Conservation (phyloP, 2,329 filamentous ascomycete species). For the Ophiostoma sp. region DNA sequence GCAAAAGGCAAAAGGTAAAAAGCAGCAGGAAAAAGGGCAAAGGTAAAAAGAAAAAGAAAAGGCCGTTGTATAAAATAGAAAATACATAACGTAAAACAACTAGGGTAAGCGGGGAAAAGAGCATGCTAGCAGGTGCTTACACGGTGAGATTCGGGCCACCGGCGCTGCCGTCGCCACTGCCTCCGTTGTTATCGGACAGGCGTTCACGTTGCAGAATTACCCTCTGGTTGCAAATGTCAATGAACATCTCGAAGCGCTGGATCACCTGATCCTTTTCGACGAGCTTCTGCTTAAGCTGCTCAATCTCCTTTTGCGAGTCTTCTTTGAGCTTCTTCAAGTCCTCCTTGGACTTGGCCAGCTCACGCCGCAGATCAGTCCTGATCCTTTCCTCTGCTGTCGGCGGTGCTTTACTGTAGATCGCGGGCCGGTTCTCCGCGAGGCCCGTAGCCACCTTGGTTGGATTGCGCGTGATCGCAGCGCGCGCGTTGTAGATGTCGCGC, state of each 20-base stretch:
- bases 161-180: slow-evolving; percentile 22
- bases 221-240: slow-evolving; percentile 62
- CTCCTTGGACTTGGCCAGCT: slow-evolving; percentile 54
- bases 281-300: slow-evolving; percentile 53
- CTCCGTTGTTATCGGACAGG: slow-evolving; percentile 35
- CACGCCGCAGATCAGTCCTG: slow-evolving; percentile 54
- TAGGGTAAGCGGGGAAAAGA: background rate
- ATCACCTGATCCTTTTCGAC: slow-evolving; percentile 59
- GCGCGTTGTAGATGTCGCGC: slow-evolving; percentile 62
- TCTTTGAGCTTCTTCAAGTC: slow-evolving; percentile 52
- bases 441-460: slow-evolving; percentile 56
- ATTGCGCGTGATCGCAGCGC: slow-evolving; percentile 61
- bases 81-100: background rate
- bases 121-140: background rate
- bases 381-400: slow-evolving; percentile 60
- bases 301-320: slow-evolving; percentile 54
- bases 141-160: slow-evolving; percentile 20
- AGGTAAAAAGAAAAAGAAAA: slow-evolving; percentile 1
- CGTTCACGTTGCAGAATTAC: slow-evolving; percentile 59
- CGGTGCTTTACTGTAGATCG: slow-evolving; percentile 62
- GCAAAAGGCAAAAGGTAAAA: background rate
- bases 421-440: slow-evolving; percentile 55
- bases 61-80: background rate
- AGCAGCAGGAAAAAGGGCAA: too few relatives aligned
- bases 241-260: slow-evolving; percentile 61